Conservation (phyloP, 768 basidiomycete species). For the Suillus weaverae region DNA sequence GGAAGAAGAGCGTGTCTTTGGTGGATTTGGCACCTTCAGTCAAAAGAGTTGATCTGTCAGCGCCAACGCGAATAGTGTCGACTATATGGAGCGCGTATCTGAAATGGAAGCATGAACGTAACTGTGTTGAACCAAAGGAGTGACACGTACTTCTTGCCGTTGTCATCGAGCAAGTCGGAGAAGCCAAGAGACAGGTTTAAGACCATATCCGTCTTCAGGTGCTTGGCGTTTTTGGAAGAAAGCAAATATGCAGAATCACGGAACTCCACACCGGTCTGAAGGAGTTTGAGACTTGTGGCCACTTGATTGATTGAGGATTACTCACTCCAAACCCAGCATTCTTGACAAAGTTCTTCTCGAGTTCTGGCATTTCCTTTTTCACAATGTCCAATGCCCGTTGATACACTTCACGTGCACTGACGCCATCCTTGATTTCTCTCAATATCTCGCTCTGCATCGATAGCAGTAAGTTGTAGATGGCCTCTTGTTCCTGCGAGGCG, state of each 20-base stretch:
- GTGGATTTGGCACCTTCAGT: conserved; percentile 83
- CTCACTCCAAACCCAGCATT: conserved; percentile 87
- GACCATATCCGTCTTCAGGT: conserved; percentile 78
- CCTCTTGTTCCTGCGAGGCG: conserved; percentile 78
- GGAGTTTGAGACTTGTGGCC: conserved; percentile 3
- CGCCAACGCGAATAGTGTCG: conserved; percentile 82
- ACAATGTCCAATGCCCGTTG: conserved; percentile 69
- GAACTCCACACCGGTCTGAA: conserved; percentile 93
- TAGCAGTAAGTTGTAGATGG: conserved; percentile 77
- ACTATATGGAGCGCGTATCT: conserved; percentile 88
- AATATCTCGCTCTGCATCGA: conserved; percentile 77
- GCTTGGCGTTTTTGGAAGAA: conserved; percentile 73
- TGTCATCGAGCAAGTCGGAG: conserved; percentile 72
- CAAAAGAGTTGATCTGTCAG: conserved; percentile 63
- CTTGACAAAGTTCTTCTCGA: conserved; percentile 86
- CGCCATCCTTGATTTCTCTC: conserved; percentile 76
- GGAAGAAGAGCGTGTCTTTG: conserved; percentile 88
- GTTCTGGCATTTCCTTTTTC: conserved; percentile 73
- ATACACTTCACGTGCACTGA: conserved; percentile 77
- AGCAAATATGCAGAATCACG: conserved; percentile 85
- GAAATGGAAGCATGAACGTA: conserved; percentile 5
- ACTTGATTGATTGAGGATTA: conserved; percentile 5
- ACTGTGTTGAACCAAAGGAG: neutral
- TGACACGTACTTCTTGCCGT: conserved; percentile 69
- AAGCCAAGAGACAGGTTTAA: conserved; percentile 86